Evolutionary conservation across 306 rosid genomes (phyloP), one percentile per base, ranked within the genome.

Genomic region (Prunus padus): DNA sequence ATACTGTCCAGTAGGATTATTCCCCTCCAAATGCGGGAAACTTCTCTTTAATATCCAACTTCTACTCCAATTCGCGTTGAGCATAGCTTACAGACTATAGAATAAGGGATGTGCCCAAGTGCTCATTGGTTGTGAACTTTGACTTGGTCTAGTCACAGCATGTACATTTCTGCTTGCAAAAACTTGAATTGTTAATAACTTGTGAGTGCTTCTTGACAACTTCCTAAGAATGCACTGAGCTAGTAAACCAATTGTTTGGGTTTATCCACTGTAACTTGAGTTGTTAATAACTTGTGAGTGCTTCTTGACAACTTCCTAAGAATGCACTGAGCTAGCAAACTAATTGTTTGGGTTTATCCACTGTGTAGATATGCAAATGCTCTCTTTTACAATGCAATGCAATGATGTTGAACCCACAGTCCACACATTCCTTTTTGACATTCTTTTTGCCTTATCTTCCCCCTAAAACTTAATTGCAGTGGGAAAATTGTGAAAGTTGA

Each of bases 401-500:
- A 50, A 50, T 42, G 50, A 74, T 66, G 9, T 50, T 68, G 75
- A 54, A 37, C 33, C 8, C 49, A 60, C 26, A 9, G 1, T 65
- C 42, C 18, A 42, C 70, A n/a, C 5, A 22, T 16, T 55, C 25
- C 45, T 5, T 28, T 63, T 19, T 50, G 12, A 0, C 28, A 31
- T 47, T 71, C 18, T 12, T 33, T 45, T 14, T 14, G 16, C 71
- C 2, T 33, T 56, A 18, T 44, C 69, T 71, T 23, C 13, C 19
- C 8, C 65, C 37, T 22, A 69, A 25, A 37, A 47, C 47, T 61
- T 56, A 42, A 63, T 81, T 80, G 87, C 96, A 95, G 97, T 79
- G 99, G 99, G 22, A 82, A 92, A 62, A 89, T 95, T 81, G 65
- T 90, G 87, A 83, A 89, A 63, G 84, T 95, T 71, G 97, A 90